Evolutionary conservation across 805 yeast genomes (phyloP), one percentile per base, ranked within the genome.

Genomic region (Lipomyces spencermartinsiae): DNA sequence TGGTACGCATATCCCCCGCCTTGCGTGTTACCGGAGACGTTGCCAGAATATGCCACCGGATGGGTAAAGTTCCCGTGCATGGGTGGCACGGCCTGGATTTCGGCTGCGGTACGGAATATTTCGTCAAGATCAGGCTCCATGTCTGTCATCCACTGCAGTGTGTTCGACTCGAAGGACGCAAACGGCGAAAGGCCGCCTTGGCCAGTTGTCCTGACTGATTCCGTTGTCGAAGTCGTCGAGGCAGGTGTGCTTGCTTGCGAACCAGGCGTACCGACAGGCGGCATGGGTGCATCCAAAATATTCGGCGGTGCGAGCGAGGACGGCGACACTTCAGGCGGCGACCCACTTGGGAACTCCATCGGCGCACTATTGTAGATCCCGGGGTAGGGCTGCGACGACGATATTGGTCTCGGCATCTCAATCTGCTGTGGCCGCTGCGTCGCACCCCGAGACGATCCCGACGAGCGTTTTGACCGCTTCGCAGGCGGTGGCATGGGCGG

Each of bases 111-210:
- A 22, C 65, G 62, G 70, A 71, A 71, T 31, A 71, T 71, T 63
- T 71, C 72, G 51, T 71, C 73, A 22, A 71, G 39, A 49, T 71
- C 74, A 6, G 74, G 71, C 62, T 71, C 74, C 72, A 71, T 68
- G 34, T 71, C 71, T 19, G 63, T 61, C 74, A 71, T 71, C 74
- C 74, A 71, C 37, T 70, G 72, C 51, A 71, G 43, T 16, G 72
- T 70, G 46, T 71, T 71, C 2, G 73, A 65, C 51, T 70, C 73
- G 39, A 71, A 71, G 8, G 71, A 67, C 19, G 72, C 73, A 57
- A 71, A 71, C 31, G 73, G 73, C 14, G 73, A 70, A 46, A 68
- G 59, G 8, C 63, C 68, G 54, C 56, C 63, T 25, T 46, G 49
- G 59, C 63, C 65, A 8, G 57, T 49, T 16, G 62, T 57, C 49